Base-by-base conservation (phyloP, 73 alveolate species). In the Paramecium primaurelia region DNA sequence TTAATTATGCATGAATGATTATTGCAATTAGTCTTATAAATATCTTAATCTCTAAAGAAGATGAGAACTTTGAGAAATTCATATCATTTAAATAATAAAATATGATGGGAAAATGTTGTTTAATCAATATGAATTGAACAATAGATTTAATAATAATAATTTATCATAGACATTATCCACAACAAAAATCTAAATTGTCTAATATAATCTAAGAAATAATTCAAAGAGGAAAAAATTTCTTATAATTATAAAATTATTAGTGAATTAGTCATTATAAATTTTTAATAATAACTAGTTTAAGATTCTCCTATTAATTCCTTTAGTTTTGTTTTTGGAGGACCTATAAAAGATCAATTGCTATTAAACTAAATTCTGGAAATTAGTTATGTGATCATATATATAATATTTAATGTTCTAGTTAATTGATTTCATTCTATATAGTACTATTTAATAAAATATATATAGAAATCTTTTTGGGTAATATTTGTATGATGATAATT, bases 41-140 rank as follows among this genome's bases (percentile, higher is more conserved):
- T 87, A 49, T 87, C 25, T 87, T 64, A 22, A 87, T 87, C 20
- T 87, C 68, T 16, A 68, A 36, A 14, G 59, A 59, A 60, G 87
- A 87, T 38, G 69, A 87, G 12, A 59, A 58, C 25, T 77, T 87
- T 37, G 89, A 87, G 36, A 64, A 59, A 40, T 36, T 40, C 69
- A 64, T 54, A 64, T 77, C 93, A 87, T 58, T 87, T 87, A 36
- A 87, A 87, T 87, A 59, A 87, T 42, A 87, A 87, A 64, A 87
- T 87, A 42, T 68, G 93, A 60, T 87, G 93, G 89, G 44, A 84
- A 14, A 68, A 87, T 42, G 89, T 87, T 64, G 93, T 84, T 20
- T 54, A 22, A 73, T 14, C 64, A 87, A 40, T 87, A 87, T 69
- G 93, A 87, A 14, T 87, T 88, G 89, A 77, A 87, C 44, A 87